Base-by-base conservation (phyloP, 2,329 filamentous ascomycete genomes). In the Diaporthe sp. region DNA sequence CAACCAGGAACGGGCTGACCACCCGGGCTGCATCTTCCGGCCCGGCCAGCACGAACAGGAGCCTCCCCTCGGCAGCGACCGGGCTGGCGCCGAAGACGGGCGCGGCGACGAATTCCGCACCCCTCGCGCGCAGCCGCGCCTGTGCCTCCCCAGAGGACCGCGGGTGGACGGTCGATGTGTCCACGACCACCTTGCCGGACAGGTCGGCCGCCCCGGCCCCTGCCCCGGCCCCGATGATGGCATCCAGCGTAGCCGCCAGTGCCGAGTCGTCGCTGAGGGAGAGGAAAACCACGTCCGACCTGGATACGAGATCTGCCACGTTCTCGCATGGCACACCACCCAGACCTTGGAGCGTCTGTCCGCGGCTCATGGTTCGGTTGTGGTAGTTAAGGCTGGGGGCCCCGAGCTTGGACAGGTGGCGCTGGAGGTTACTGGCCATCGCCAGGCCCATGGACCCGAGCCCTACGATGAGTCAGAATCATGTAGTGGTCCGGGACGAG, bases 201-300 rank as follows among this genome's bases (percentile, higher is more conserved):
- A 84, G 51, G 17, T 77, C 35, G n/a, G 75, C 71, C 42, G 78
- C 75, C 0, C 66, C 30, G 22, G 84, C 80, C 59, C 88, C 71
- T 42, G 78, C 75, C 0, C 66, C 30, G 22, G 84, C 80, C 59
- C 88, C 78, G 4, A 95, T 83, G 37, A 93, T 89, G 3, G 86
- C 81, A 53, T 87, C 83, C 74, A 94, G 88, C 27, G 91, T 90
- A 4, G 88, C 84, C 73, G 90, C 88, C 50, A 97, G 90, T 6
- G 94, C 93, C 3, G 88, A 85, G 81, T 98, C 95, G 80, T 97
- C 93, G 78, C 93, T 91, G 5, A 98, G 88, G 80, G 94, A 97
- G 75, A 91, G 76, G 74, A 86, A 85, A 9, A 85, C 77, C 10
- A 85, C 78, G 12, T 85, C 80, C 1, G 80, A 78, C 2, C 73